Evolutionary conservation across 2,329 filamentous ascomycete species (phyloP), one percentile per base, ranked within the genome.

Genomic region (Setomelanomma holmii): DNA sequence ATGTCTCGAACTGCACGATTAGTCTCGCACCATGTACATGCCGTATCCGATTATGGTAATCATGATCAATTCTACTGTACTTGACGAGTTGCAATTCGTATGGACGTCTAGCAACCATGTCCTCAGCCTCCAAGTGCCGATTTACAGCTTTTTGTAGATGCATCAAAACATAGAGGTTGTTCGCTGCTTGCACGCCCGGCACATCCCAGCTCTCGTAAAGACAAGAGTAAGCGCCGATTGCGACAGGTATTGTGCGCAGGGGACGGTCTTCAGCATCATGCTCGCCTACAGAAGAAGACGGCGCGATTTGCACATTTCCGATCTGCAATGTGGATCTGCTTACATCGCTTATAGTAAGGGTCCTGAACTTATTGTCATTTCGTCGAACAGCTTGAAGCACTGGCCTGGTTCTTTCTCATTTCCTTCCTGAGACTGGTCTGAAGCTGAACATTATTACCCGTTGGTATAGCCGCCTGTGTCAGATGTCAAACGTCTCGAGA

Each of bases 401-500:
- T 20, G 19, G 8, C 27, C 12, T 46, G 17, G 30, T 39, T 41
- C 35, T 45, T 40, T 21, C 19, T 17, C 45, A 30, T 35, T 45
- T 48, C 30, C 17, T 33, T 21, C 30, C 21, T 48, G 43, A 56
- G 57, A 50, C 51, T 50, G 43, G 49, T 23, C 10, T 38, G 39
- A 49, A 36, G 39, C 20, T 27, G 24, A 27, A 19, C 44, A 38
- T 60, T 61, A 60, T 56, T 46, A 63, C 27, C 49, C 53, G 49
- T 50, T 46, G 23, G 35, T 60, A 60, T 59, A 56, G 35, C 54
- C 58, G 48, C 52, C 41, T 8, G 36, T 55, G 35, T 53, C 52
- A 68, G 57, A 73, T 69, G 45, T 44, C 50, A 21, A 43, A 45
- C 43, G 70, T 73, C 60, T 70, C 68, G 60, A 41, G 34, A 35